phyloP scores from a whole-genome alignment of 306 rosid genomes.

The Carpinus viminea region DNA sequence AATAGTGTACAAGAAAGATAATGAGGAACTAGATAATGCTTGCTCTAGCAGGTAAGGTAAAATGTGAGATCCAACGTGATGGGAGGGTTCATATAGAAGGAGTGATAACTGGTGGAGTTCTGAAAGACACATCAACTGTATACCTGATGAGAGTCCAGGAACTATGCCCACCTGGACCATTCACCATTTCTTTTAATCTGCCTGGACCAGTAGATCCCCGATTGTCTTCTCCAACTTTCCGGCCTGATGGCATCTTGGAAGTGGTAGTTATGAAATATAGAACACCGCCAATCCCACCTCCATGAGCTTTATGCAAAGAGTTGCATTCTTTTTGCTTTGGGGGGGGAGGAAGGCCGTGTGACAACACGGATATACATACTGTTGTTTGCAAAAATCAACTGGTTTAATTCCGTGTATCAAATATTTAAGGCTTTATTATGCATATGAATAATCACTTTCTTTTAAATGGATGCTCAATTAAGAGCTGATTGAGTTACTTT shows the following conservation, averaged over 20 bases:
- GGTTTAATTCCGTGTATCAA: background rate
- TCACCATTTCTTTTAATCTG: constrained; percentile 45
- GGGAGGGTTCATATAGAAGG: constrained; percentile 60
- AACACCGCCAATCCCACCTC: constrained; percentile 24
- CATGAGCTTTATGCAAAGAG: background rate
- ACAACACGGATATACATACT: background rate
- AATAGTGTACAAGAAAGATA: background rate
- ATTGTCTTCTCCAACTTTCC: constrained; percentile 46
- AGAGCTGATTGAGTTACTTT: background rate
- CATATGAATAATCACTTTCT: background rate
- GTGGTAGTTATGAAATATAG: constrained; percentile 44
- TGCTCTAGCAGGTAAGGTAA: constrained; percentile 37
- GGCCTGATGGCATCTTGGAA: constrained; percentile 55
- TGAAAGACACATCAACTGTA: constrained; percentile 32
- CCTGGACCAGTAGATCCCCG: constrained; percentile 67
- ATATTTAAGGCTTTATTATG: background rate
- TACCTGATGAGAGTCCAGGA: constrained; percentile 54
- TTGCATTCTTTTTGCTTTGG: background rate
- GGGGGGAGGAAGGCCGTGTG: background rate
- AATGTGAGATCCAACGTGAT: constrained; percentile 45
- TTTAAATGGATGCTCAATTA: background rate
- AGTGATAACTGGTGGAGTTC: constrained; percentile 38
- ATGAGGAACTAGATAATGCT: background rate
- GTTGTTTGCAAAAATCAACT: background rate
- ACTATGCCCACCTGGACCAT: constrained; percentile 51